A percentile compares a stretch with the other conserved stretches of the same genome.
phyloP scores from a whole-genome alignment of 1,284 basidiomycete species.

The Earliella scabrosa region DNA sequence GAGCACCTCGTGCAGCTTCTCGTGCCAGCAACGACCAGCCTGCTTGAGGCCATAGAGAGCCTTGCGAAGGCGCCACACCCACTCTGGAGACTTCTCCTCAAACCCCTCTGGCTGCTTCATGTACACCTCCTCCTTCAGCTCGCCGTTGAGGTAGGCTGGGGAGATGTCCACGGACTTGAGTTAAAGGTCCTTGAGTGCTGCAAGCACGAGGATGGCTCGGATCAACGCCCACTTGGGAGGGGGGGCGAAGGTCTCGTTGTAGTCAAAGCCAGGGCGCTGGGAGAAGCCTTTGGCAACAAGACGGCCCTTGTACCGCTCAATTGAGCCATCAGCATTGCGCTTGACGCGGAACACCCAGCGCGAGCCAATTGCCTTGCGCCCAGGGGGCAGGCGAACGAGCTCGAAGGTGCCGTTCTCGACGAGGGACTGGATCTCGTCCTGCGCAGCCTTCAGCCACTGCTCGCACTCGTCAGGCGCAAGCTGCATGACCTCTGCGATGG shows the following conservation, averaged over 20 bases:
- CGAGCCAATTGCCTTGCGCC: conserved; percentile 16
- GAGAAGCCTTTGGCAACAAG: conserved; percentile 47
- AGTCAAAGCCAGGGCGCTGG: conserved; percentile 47
- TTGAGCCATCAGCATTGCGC: conserved; percentile 33
- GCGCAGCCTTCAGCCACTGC: too few relatives aligned
- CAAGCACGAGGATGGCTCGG: conserved; percentile 39
- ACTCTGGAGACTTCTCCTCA: conserved; percentile 22
- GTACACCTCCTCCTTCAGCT: conserved; percentile 44
- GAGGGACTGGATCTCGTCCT: too few relatives aligned
- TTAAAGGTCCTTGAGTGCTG: conserved; percentile 38
- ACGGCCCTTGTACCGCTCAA: conserved; percentile 41
- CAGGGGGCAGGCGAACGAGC: conserved; percentile 28
- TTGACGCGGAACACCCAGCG: conserved; percentile 46
- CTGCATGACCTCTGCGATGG: too few relatives aligned
- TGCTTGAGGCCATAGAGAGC: conserved; percentile 38
- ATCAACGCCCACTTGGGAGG: conserved; percentile 37
- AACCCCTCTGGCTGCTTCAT: conserved; percentile 43
- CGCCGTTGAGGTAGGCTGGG: conserved; percentile 43
- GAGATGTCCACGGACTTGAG: conserved; percentile 42
- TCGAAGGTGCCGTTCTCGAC: conserved; percentile 32
- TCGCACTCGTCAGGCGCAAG: too few relatives aligned
- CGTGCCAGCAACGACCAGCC: conserved; percentile 32
- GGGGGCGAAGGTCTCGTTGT: conserved; percentile 43
- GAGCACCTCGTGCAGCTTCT: conserved; percentile 18
- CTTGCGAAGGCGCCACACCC: conserved; percentile 21